Base-by-base conservation (phyloP, 768 basidiomycete genomes). In the Mycena vulgaris region DNA sequence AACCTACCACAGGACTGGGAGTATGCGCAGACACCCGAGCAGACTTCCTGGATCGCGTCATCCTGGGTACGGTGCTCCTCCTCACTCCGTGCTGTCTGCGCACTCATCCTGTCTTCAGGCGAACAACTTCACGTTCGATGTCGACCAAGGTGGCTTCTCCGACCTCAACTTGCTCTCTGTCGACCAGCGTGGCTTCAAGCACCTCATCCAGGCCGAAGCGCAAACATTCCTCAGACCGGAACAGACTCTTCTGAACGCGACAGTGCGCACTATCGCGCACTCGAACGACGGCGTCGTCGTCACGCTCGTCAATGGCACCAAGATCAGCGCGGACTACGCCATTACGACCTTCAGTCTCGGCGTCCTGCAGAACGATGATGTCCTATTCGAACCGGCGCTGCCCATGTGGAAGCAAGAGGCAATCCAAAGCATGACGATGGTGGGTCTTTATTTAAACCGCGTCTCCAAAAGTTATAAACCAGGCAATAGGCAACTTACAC, bases 271-370 rank as follows among this genome's bases (percentile, higher is more conserved):
- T 7, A 84, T 93, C 67, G 75, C 80, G 13, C 86, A 90, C 71
- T 84, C 83, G 7, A 70, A 74, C n/a, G 67, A 80, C 23, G 81
- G 85, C 3, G 89, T 89, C 19, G 79, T 77, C 1, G 86, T 93
- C 35, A 81, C 81, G 19, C 80, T 90, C 31, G 70, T 78, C 1
- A 79, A 84, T 64, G 89, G 88, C 1, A 69, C 78, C 35, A 79
- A 47, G 2, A 74, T 92, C 27, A 80, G 77, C 17, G 90, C 85
- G 17, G 87, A 91, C 59, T 89, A 90, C 75, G 90, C 87, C 4
- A 75, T 93, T 31, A 88, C 87, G 70, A 93, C 92, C 0, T 93
- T 93, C 79, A 92, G 91, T 69, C 76, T 91, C 2, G 92, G 92
- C 0, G 92, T 93, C 9, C 80, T 93, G 62, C 92, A 93, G 79